Evolutionary conservation across 116 monocot genomes (phyloP), one percentile per base, ranked within the genome.

Genomic region (Phalaenopsis hybrid): DNA sequence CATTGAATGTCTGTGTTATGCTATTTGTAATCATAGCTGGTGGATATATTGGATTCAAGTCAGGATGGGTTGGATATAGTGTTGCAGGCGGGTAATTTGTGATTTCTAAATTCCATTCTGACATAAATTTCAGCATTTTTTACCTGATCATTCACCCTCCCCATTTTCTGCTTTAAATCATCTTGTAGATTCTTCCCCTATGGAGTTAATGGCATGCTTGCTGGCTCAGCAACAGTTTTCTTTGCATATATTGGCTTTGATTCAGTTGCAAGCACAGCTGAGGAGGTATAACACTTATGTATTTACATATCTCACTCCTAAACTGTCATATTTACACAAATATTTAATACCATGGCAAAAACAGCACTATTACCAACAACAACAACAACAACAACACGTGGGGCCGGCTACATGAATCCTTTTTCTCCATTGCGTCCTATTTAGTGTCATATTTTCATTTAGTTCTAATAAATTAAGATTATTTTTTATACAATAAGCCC

Each of bases 201-300:
- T 81, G 99, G 99, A 33, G 84, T 92, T 21, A 93, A 92, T 90
- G 99, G 99, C 78, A 83, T 95, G 93, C 88, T 99, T 85, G 89
- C 99, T 80, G 95, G 95, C 79, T 92, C 95, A 55, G 99, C 95
- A 82, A 95, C 99, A 48, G 95, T 94, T 76, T 99, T 95, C 93
- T 95, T 99, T 88, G 89, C 95, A 67, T 99, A 86, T 80, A 94
- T 95, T 8, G 99, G 99, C 31, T 99, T 99, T 88, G 99, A 99
- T 85, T 75, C 95, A 44, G 95, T 99, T 87, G 95, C 99, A 55
- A 95, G 99, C 80, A 92, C 99, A 16, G 99, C 99, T 75, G 99
- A 99, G 86, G 99, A 99, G 95, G 99, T 95, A 85, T 28, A 72
- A 34, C 2, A 34, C 46, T 46, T 46, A 46, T 46, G 8, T 46